These are phyloP conservation scores for Stereum hirsutum DNA, from an alignment of 1,284 basidiomycete genomes.

Conservation along the genomic window DNA sequence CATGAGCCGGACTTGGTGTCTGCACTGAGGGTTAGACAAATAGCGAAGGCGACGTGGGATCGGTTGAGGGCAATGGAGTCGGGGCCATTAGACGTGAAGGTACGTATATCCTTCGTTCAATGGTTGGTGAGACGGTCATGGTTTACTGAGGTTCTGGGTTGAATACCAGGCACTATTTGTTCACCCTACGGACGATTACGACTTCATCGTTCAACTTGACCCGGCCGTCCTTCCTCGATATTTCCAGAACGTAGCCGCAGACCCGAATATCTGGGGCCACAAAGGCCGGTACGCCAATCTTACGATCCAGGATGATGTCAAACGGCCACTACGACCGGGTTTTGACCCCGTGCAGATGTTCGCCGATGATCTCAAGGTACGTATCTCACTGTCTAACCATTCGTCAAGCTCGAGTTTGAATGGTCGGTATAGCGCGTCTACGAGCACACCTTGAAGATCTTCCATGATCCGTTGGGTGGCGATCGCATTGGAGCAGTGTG, in stretches of 20 bases:
- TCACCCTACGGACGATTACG: constrained; percentile 81
- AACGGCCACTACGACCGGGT: constrained; percentile 40
- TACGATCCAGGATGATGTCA: constrained; percentile 19
- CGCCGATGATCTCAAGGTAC: constrained; percentile 63
- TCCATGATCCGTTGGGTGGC: constrained; percentile 83
- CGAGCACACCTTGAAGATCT: constrained; percentile 74
- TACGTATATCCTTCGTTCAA: constrained; percentile 18
- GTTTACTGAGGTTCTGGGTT: neutral
- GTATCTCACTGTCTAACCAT: constrained; percentile 13
- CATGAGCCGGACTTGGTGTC: constrained; percentile 56
- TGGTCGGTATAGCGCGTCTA: constrained; percentile 51
- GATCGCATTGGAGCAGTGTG: constrained; percentile 77
- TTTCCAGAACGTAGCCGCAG: constrained; percentile 49
- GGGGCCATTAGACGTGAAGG: constrained; percentile 42
- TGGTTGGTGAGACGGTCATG: neutral
- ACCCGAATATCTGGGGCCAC: constrained; percentile 34
- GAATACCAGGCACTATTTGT: constrained; percentile 63
- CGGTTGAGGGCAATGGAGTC: constrained; percentile 36
- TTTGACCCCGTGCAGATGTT: constrained; percentile 78
- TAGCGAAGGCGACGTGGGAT: constrained; percentile 68
- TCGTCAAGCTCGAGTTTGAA: constrained; percentile 7
- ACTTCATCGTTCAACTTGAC: constrained; percentile 77
- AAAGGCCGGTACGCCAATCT: constrained; percentile 41
- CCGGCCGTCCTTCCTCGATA: constrained; percentile 65
- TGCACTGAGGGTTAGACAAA: constrained; percentile 57